Evolutionary conservation across 345 rosid species (phyloP).

Genomic region (Populus davidiana): DNA sequence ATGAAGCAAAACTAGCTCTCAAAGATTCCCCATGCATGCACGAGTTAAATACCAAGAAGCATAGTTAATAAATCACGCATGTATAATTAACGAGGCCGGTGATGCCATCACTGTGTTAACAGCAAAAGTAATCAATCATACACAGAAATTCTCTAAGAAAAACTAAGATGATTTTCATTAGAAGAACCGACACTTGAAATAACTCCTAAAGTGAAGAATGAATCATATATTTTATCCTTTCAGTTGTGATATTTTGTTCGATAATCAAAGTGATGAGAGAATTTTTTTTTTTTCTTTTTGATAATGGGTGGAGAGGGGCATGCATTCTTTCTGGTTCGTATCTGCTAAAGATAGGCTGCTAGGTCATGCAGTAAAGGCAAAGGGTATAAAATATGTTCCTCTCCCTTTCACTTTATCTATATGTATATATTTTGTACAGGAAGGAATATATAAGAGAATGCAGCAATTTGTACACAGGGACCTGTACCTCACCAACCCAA

Average conservation of each 20-base stretch:
- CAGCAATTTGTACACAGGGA: constrained; percentile 11
- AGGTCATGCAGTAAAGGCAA: constrained; percentile 12
- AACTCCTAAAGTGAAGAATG: too few relatives aligned
- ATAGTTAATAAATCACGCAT: too few relatives aligned
- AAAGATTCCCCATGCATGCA: not conserved
- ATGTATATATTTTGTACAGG: not conserved
- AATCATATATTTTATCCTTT: not conserved
- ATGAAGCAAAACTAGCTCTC: too few relatives aligned
- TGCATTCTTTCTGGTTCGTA: constrained; percentile 27
- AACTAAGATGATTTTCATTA: too few relatives aligned
- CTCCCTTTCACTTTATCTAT: constrained; percentile 5
- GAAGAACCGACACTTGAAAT: too few relatives aligned
- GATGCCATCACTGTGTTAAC: too few relatives aligned
- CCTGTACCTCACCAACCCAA: constrained; percentile 13
- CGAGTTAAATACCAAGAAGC: constrained; percentile 6
- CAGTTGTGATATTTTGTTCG: not conserved
- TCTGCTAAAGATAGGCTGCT: constrained; percentile 10
- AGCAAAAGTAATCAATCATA: too few relatives aligned
- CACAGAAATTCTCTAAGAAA: too few relatives aligned
- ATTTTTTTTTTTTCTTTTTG: constrained; percentile 4
- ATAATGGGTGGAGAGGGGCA: constrained; percentile 12
- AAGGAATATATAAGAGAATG: constrained; percentile 1
- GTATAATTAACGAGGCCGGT: too few relatives aligned
- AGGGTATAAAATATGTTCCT: constrained; percentile 12
- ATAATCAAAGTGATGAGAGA: not conserved